phyloP scores from a whole-genome alignment of 2,329 filamentous ascomycete genomes.

The Neocucurbitaria cava region DNA sequence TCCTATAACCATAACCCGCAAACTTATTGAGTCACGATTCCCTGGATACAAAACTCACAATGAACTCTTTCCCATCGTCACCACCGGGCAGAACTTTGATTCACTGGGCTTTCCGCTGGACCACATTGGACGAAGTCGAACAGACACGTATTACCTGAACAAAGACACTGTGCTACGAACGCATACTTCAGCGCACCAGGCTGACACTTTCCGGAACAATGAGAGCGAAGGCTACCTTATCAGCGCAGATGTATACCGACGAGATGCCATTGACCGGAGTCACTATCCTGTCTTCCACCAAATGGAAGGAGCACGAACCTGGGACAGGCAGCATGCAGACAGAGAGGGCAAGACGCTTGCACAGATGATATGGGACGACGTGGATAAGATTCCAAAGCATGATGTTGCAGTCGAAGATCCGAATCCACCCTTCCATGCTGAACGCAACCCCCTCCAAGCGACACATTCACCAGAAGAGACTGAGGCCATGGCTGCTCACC shows the following conservation, averaged over 20 bases:
- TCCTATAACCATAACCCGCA: conserved; percentile 86
- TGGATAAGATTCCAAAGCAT: conserved; percentile 75
- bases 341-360: conserved; percentile 57
- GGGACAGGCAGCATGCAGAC: conserved; percentile 73
- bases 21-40: conserved; percentile 91
- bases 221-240: conserved; percentile 83
- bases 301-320: conserved; percentile 93
- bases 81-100: conserved; percentile 90
- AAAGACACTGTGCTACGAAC: conserved; percentile 82
- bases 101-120: conserved; percentile 89
- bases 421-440: conserved; percentile 76
- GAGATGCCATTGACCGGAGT: conserved; percentile 91
- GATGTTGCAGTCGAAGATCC: conserved; percentile 81
- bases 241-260: conserved; percentile 91
- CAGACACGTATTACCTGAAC: conserved; percentile 97
- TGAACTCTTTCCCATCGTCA: conserved; percentile 81
- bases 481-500: conserved; percentile 80
- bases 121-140: conserved; percentile 84
- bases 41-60: conserved; percentile 80
- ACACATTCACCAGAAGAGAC: conserved; percentile 79
- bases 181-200: conserved; percentile 93
- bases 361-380: conserved; percentile 71
- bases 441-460: conserved; percentile 83
- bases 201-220: conserved; percentile 77
- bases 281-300: conserved; percentile 99